Base-by-base conservation (phyloP, 352 stramenopile genomes). In the Globisporangium rhizosaccharum region DNA sequence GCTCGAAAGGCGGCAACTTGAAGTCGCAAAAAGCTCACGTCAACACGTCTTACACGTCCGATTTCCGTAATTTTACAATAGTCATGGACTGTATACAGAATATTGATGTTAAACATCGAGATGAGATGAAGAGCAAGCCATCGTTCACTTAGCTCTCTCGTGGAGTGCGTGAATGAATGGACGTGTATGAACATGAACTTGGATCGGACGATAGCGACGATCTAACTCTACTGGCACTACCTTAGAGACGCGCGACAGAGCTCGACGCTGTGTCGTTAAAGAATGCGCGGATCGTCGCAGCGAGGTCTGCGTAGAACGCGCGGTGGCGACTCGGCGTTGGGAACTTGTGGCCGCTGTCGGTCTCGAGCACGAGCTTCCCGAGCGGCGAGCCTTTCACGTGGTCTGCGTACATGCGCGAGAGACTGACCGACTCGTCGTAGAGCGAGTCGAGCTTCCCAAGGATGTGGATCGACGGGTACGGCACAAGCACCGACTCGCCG, bases 321-420 rank as follows among this genome's bases (percentile, higher is more conserved):
- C 71, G 59, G 61, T 90, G 64, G 50, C 71, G 69, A 11, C 60
- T 74, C 1, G 73, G 70, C 12, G 79, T 85, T 8, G 82, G 80
- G 62, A 92, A 90, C 47, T 87, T 88, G 66, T 92, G 82, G 45
- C 76, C 70, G 44, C 65, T 64, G 14, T 75, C 67, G 41, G 83
- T 68, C 41, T 86, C 70, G n/a, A 79, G 9, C 9, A 83, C 30
- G 30, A 79, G 18, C 41, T 73, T 71, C 49, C n/a, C 18, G 53
- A 66, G 37, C 5, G 63, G 59, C 61, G 66, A 73, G 14, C 67
- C 70, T 28, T 72, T 70, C 17, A 63, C 53, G 36, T 83, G 53
- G 15, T 66, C 39, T 7, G 51, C 62, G 62, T 84, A 86, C 70
- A 82, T 79, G 18, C 79, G 55, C 41, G 68, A 66, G 10, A 87